These are phyloP conservation scores for Neurospora sp. DNA, from an alignment of 2,329 filamentous ascomycete genomes.

Conservation along the genomic window DNA sequence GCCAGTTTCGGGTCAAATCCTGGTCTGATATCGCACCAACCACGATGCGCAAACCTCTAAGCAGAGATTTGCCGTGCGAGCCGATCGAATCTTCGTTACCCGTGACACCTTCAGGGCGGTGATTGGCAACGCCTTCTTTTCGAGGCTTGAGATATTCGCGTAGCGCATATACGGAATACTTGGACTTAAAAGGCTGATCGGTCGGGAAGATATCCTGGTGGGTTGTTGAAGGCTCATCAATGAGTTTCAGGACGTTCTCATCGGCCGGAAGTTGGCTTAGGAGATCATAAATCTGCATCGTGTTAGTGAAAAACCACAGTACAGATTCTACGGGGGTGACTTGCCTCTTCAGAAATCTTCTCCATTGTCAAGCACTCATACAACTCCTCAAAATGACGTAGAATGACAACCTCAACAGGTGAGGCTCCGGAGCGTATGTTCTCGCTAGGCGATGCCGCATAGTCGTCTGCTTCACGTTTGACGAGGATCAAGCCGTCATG, in stretches of 20 bases:
- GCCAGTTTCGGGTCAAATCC: conserved; percentile 37
- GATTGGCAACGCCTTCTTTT: conserved; percentile 15
- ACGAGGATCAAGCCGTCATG: conserved; percentile 56
- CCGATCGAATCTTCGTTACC: neutral
- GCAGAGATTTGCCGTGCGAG: conserved; percentile 18
- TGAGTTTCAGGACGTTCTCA: conserved; percentile 46
- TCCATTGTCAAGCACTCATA: conserved; percentile 73
- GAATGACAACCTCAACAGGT: conserved; percentile 65
- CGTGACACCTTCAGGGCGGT: neutral
- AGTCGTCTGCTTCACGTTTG: conserved; percentile 44
- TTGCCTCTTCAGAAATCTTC: conserved; percentile 55
- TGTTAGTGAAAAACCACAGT: neutral
- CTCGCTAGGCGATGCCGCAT: conserved; percentile 21
- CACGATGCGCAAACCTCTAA: conserved; percentile 42
- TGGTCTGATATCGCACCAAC: conserved; percentile 51
- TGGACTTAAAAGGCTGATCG: conserved; percentile 58
- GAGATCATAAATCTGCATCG: conserved; percentile 54
- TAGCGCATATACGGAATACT: conserved; percentile 64
- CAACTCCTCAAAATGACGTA: conserved; percentile 73
- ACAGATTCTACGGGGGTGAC: conserved; percentile 9
- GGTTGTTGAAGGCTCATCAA: conserved; percentile 43
- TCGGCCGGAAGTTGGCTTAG: conserved; percentile 61
- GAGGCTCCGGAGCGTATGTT: conserved; percentile 37
- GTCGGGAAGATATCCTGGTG: conserved; percentile 57
- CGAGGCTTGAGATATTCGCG: conserved; percentile 45